Conservation (phyloP, 2,329 filamentous ascomycete species). For the Cucurbitaria berberidis region DNA sequence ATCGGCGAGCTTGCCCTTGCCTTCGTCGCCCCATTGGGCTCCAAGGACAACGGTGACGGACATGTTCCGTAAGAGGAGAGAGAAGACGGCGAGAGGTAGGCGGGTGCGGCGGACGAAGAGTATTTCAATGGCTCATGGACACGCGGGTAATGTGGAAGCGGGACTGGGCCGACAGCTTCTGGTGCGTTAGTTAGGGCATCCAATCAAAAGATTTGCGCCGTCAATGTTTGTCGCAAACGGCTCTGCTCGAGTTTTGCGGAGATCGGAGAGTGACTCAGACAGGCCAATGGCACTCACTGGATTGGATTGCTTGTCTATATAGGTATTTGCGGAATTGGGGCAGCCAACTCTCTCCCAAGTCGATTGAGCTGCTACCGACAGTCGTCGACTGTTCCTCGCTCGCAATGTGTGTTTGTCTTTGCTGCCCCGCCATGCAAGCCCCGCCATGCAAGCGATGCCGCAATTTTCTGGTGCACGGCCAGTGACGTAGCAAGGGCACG, state of each 20-base stretch:
- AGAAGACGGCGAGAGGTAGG: slow-evolving; percentile 11
- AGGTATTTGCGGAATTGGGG: not conserved
- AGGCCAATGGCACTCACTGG: slow-evolving; percentile 5
- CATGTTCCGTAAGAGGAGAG: slow-evolving; percentile 33
- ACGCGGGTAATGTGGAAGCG: slow-evolving; percentile 7
- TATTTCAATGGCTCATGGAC: slow-evolving; percentile 27
- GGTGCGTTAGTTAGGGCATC: slow-evolving; percentile 19
- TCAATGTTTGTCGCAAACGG: slow-evolving; percentile 2
- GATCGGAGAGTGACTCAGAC: not conserved
- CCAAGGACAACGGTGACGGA: slow-evolving; percentile 65
- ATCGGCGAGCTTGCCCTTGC: slow-evolving; percentile 66
- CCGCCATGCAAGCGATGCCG: slow-evolving; percentile 18
- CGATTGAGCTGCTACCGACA: not conserved
- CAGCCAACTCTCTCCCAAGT: not conserved
- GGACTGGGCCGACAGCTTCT: slow-evolving; percentile 13
- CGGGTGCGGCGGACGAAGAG: slow-evolving; percentile 23
- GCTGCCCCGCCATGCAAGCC: slow-evolving; percentile 24
- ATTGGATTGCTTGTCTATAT: not conserved
- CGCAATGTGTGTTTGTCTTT: slow-evolving; percentile 3
- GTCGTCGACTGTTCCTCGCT: not conserved
- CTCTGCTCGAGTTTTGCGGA: not conserved
- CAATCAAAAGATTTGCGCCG: slow-evolving; percentile 34
- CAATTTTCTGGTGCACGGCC: slow-evolving; percentile 15
- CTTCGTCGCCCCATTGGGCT: slow-evolving; percentile 67
- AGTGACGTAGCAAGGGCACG: slow-evolving; percentile 14